Evolutionary conservation across 202 grass and related monocot genomes (phyloP).

Genomic region (Brachypodium distachyon): DNA sequence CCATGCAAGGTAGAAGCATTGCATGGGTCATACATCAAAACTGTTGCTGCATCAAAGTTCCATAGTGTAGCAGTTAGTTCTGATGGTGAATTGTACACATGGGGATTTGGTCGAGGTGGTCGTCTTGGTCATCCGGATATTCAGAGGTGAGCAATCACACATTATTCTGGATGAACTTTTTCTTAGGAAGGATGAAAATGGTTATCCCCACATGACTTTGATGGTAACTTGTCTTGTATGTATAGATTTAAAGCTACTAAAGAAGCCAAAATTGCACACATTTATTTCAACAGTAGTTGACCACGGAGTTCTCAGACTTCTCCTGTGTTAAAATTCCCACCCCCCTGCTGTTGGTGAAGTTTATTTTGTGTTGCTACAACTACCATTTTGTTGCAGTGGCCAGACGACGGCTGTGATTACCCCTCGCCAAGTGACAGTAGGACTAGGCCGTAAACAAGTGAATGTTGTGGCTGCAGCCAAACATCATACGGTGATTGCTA

Average conservation of each 20-base stretch:
- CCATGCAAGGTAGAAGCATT: conserved; percentile 98
- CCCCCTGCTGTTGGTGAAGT: neutral
- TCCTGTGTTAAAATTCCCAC: neutral
- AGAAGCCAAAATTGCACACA: neutral
- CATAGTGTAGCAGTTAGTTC: conserved; percentile 88
- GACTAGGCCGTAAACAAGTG: conserved; percentile 63
- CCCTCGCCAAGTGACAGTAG: conserved; percentile 76
- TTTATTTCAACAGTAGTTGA: neutral
- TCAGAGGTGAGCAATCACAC: conserved; percentile 51
- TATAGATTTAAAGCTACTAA: neutral
- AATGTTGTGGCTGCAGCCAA: conserved; percentile 85
- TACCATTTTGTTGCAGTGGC: conserved; percentile 55
- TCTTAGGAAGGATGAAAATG: neutral
- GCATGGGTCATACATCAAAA: conserved; percentile 75
- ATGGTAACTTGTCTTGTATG: neutral
- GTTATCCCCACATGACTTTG: neutral
- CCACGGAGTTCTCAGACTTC: neutral
- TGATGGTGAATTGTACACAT: conserved; percentile 89
- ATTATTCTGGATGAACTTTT: neutral
- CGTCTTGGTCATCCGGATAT: conserved; percentile 93
- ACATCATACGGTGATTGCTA: conserved; percentile 97
- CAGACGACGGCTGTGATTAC: conserved; percentile 94
- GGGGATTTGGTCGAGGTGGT: conserved; percentile 96
- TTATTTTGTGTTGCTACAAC: conserved; percentile 1
- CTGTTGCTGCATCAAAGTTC: conserved; percentile 80